These are phyloP conservation scores for Colletotrichum eleusines DNA, from an alignment of 2,329 filamentous ascomycete species.

Conservation along the genomic window DNA sequence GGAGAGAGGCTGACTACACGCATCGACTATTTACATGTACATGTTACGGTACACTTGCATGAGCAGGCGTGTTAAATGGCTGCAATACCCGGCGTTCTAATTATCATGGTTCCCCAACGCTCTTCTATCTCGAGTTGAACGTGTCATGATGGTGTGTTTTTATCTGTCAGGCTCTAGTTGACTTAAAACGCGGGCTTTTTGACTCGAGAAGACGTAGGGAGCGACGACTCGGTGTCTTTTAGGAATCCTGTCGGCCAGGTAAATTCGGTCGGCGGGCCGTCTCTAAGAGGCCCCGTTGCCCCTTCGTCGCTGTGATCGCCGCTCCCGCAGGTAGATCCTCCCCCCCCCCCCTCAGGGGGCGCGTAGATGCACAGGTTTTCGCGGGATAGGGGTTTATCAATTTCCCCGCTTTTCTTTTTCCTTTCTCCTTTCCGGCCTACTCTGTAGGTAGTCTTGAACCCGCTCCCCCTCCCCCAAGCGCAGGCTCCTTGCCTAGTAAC, in stretches of 20 bases:
- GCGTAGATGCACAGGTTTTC: conserved; percentile 62
- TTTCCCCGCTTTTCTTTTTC: neutral
- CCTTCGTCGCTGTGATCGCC: neutral
- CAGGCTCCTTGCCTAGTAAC: conserved; percentile 58
- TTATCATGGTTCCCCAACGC: neutral
- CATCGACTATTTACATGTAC: conserved; percentile 19
- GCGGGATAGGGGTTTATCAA: conserved; percentile 15
- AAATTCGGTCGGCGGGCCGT: conserved; percentile 16
- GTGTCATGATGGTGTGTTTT: neutral
- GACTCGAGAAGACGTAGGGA: neutral
- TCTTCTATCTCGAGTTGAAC: neutral
- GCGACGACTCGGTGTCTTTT: conserved; percentile 52
- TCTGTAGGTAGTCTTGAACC: neutral
- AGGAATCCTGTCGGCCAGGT: conserved; percentile 61
- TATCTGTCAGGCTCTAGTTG: neutral
- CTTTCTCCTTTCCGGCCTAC: conserved; percentile 38
- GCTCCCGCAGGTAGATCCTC: conserved; percentile 58
- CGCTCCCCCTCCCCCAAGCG: too few species aligned
- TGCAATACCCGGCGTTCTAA: conserved; percentile 41
- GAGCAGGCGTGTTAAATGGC: conserved; percentile 26
- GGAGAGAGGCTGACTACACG: conserved; percentile 11
- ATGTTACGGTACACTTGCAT: conserved; percentile 34
- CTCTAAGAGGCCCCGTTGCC: conserved; percentile 9
- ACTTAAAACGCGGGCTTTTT: neutral
- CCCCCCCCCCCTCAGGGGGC: conserved; percentile 62